phyloP scores from a whole-genome alignment of 192 early-diverging fungal species.

The Coemansia furcata region DNA sequence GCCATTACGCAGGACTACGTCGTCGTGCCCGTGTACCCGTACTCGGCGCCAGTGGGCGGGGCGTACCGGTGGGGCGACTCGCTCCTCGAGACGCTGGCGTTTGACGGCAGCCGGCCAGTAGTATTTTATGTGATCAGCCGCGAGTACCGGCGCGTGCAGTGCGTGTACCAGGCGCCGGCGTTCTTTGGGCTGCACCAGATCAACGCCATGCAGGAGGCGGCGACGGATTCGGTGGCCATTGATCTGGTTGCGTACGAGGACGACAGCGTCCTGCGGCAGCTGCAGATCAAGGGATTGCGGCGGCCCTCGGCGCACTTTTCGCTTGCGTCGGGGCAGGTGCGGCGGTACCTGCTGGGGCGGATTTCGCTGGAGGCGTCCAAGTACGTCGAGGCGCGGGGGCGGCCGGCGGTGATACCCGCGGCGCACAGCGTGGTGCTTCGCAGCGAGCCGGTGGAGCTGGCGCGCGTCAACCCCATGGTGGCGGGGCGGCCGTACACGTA shows the following conservation, averaged over 20 bases:
- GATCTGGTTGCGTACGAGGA: slow-evolving; percentile 67
- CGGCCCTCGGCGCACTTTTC: slow-evolving; percentile 36
- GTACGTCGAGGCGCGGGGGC: slow-evolving; percentile 44
- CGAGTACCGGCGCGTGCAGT: slow-evolving; percentile 62
- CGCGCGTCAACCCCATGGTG: slow-evolving; percentile 54
- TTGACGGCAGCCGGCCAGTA: slow-evolving; percentile 57
- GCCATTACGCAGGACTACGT: slow-evolving; percentile 71
- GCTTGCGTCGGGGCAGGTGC: slow-evolving; percentile 55
- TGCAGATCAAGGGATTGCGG: slow-evolving; percentile 58
- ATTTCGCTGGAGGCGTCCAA: slow-evolving; percentile 60
- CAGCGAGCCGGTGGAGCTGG: slow-evolving; percentile 54
- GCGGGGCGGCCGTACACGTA: slow-evolving; percentile 51
- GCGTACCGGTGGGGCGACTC: slow-evolving; percentile 69
- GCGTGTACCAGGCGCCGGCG: slow-evolving; percentile 64
- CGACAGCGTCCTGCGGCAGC: slow-evolving; percentile 58
- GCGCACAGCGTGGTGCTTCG: slow-evolving; percentile 46
- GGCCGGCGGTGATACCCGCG: slow-evolving; percentile 12
- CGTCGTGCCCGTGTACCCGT: slow-evolving; percentile 66
- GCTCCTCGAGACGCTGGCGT: slow-evolving; percentile 68
- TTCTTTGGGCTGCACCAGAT: slow-evolving; percentile 68
- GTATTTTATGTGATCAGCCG: slow-evolving; percentile 75
- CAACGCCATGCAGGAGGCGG: slow-evolving; percentile 68
- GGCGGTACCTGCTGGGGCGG: slow-evolving; percentile 62
- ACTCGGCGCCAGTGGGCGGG: slow-evolving; percentile 60
- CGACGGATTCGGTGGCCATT: slow-evolving; percentile 58